Evolutionary conservation across 192 early-diverging fungal species (phyloP).

Genomic region (Umbelopsis vinacea): DNA sequence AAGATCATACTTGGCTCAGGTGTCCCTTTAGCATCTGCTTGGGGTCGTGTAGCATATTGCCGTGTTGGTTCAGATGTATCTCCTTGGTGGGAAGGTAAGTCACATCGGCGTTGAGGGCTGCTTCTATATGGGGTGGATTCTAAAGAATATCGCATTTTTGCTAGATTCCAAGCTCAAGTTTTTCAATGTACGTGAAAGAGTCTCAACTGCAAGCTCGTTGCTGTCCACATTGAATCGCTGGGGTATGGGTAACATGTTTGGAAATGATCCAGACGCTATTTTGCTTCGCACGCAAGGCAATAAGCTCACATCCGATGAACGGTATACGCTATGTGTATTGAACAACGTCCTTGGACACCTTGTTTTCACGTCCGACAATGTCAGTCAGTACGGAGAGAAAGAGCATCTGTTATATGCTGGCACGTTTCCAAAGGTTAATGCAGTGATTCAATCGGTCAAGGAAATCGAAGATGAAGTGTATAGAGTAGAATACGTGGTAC

Average conservation of each 20-base stretch:
- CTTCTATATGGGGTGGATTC: too few relatives aligned
- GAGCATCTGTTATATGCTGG: slow-evolving; percentile 36
- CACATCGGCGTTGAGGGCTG: too few relatives aligned
- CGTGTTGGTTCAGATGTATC: slow-evolving; percentile 59
- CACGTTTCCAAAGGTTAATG: slow-evolving; percentile 31
- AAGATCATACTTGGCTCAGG: slow-evolving; percentile 51
- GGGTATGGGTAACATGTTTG: slow-evolving; percentile 49
- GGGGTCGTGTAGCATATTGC: slow-evolving; percentile 46
- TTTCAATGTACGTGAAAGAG: slow-evolving; percentile 53
- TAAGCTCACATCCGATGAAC: slow-evolving; percentile 34
- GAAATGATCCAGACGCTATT: slow-evolving; percentile 56
- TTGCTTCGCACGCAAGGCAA: slow-evolving; percentile 44
- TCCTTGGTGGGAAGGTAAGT: slow-evolving; percentile 44
- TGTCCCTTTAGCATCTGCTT: slow-evolving; percentile 46
- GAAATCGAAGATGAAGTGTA: slow-evolving; percentile 25
- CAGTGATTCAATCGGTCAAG: background rate
- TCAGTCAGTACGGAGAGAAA: slow-evolving; percentile 24
- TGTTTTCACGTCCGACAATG: slow-evolving; percentile 41
- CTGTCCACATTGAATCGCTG: slow-evolving; percentile 51
- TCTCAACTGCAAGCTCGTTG: slow-evolving; percentile 50
- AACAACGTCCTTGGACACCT: slow-evolving; percentile 36
- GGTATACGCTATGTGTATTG: slow-evolving; percentile 29
- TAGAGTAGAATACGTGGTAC: slow-evolving; percentile 19
- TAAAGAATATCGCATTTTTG: too few relatives aligned
- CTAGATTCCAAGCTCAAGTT: slow-evolving; percentile 43